Evolutionary conservation across 495 filamentous ascomycete genomes (phyloP).

Genomic region (Acidomyces sp.): DNA sequence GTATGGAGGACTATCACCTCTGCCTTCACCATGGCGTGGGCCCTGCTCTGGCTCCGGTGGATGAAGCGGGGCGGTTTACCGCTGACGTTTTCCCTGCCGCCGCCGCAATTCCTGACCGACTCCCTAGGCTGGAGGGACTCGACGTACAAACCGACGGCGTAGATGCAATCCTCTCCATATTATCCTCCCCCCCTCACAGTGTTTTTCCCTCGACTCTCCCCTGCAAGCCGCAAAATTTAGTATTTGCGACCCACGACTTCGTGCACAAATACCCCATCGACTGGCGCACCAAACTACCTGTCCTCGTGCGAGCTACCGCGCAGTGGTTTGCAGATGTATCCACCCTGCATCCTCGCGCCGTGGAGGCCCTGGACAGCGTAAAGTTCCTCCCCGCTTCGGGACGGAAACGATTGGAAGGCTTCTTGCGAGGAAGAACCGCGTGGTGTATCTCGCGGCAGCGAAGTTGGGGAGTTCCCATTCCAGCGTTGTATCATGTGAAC

Average conservation of each 20-base stretch:
- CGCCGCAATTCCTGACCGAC: neutral
- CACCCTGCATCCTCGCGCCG: constrained; percentile 57
- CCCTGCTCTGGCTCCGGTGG: constrained; percentile 61
- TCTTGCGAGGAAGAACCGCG: constrained; percentile 74
- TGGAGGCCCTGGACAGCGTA: constrained; percentile 55
- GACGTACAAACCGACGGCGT: constrained; percentile 53
- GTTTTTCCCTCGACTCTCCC: neutral
- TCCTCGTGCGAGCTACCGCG: constrained; percentile 81
- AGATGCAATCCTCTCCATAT: constrained; percentile 43
- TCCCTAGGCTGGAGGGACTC: constrained; percentile 52
- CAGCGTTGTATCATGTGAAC: constrained; percentile 61
- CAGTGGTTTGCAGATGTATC: constrained; percentile 96
- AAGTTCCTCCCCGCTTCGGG: constrained; percentile 65
- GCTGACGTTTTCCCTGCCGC: constrained; percentile 56
- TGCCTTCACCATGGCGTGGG: constrained; percentile 52
- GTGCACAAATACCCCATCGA: constrained; percentile 93
- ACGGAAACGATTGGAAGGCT: constrained; percentile 60
- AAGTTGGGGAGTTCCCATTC: constrained; percentile 93
- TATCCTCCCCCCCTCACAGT: constrained; percentile 12
- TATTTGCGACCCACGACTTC: constrained; percentile 56
- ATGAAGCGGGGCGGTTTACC: constrained; percentile 69
- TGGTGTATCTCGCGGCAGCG: constrained; percentile 99
- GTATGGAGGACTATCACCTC: constrained; percentile 88
- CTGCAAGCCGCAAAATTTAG: constrained; percentile 19
- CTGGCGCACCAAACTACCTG: constrained; percentile 85